Evolutionary conservation across 768 basidiomycete species (phyloP).

Genomic region (Hygrophoropsis aurantiaca): DNA sequence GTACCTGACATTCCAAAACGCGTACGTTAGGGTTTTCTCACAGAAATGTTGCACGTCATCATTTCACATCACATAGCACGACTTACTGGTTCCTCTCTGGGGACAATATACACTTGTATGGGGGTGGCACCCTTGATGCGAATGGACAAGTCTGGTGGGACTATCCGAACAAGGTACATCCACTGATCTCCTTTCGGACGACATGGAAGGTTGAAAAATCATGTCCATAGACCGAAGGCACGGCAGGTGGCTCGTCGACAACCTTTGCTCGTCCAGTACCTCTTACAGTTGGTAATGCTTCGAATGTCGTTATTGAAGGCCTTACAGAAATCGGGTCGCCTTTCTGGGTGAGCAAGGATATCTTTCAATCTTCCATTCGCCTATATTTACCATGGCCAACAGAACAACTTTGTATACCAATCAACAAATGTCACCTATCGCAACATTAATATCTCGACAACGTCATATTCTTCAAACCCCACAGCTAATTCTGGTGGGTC

Average conservation of each 20-base stretch:
- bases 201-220: conserved; percentile 8
- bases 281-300: conserved; percentile 42
- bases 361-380: background rate
- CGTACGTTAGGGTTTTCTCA: conserved; percentile 20
- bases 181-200: background rate
- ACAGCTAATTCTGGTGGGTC: conserved; percentile 34
- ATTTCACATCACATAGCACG: conserved; percentile 20
- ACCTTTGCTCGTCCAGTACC: conserved; percentile 45
- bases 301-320: conserved; percentile 39
- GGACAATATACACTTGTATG: conserved; percentile 36
- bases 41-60: background rate
- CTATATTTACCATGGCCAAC: no score
- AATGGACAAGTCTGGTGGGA: conserved; percentile 47
- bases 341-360: conserved; percentile 35
- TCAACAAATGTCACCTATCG: conserved; percentile 41
- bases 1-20: conserved; percentile 44
- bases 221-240: conserved; percentile 31
- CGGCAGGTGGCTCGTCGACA: conserved; percentile 41
- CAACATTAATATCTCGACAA: conserved; percentile 34
- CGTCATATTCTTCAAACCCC: conserved; percentile 34
- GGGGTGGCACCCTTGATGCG: conserved; percentile 47
- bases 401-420: conserved; percentile 43
- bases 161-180: conserved; percentile 23
- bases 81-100: conserved; percentile 43
- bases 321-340: conserved; percentile 40